Conservation (phyloP, 805 yeast genomes). For the Myxozyma neglecta region DNA sequence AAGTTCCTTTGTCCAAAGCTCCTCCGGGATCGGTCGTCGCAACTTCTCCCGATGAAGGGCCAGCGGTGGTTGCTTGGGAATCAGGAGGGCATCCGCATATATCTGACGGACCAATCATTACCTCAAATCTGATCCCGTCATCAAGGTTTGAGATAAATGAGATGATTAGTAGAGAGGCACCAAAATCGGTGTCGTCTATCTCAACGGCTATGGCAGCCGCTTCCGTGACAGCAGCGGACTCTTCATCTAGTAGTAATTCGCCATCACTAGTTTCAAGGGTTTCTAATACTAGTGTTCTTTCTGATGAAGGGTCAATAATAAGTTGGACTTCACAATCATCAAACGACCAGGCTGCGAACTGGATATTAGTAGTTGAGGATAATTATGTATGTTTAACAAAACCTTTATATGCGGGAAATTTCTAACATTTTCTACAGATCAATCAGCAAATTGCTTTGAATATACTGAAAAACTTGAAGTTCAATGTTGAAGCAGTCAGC, state of each 20-base stretch:
- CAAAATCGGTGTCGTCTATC: background rate
- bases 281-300: background rate
- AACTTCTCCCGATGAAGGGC: background rate
- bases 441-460: conserved; percentile 31
- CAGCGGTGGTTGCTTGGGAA: background rate
- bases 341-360: background rate
- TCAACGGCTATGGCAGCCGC: background rate
- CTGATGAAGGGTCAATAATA: background rate
- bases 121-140: background rate
- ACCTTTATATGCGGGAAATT: background rate
- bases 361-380: conserved; percentile 32
- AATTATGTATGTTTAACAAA: conserved; percentile 19
- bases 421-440: conserved; percentile 7
- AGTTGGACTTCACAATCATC: background rate
- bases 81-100: conserved; percentile 1
- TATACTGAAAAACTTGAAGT: conserved; percentile 21
- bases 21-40: conserved; percentile 35
- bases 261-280: background rate
- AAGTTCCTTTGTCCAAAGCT: conserved; percentile 33
- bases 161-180: background rate
- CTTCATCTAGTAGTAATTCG: background rate
- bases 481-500: conserved; percentile 28
- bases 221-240: background rate
- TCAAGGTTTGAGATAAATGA: background rate
- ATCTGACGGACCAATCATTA: conserved; percentile 8